These are phyloP conservation scores for Isatis tinctoria DNA, from an alignment of 345 rosid species.

Conservation along the genomic window DNA sequence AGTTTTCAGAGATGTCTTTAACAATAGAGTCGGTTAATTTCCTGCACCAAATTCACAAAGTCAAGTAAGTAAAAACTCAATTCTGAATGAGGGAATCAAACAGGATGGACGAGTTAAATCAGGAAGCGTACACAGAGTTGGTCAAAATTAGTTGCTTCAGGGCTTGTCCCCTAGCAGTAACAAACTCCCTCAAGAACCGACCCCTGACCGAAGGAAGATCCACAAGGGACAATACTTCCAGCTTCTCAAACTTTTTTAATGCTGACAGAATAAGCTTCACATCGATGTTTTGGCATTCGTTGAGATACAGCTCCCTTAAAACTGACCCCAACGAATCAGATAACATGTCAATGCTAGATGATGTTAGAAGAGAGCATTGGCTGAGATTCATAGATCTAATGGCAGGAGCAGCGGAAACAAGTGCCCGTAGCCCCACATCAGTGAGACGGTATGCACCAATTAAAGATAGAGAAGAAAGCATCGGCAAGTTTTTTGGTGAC, in stretches of 20 bases:
- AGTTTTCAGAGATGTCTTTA: slow-evolving; percentile 65
- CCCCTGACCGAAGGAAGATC: slow-evolving; percentile 61
- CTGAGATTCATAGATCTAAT: slow-evolving; percentile 69
- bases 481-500: slow-evolving; percentile 52
- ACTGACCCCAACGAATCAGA: slow-evolving; percentile 55
- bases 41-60: slow-evolving; percentile 42
- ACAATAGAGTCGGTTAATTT: slow-evolving; percentile 71
- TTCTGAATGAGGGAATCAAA: background rate
- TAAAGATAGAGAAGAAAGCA: slow-evolving; percentile 58
- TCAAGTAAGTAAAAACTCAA: background rate
- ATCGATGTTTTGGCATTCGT: slow-evolving; percentile 75
- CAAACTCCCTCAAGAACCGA: slow-evolving; percentile 46
- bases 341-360: slow-evolving; percentile 50
- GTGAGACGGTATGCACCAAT: slow-evolving; percentile 81
- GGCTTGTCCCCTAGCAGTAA: slow-evolving; percentile 42
- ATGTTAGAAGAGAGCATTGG: slow-evolving; percentile 77
- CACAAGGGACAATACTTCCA: slow-evolving; percentile 70
- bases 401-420: slow-evolving; percentile 60
- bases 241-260: slow-evolving; percentile 51
- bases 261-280: slow-evolving; percentile 57
- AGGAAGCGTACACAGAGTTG: slow-evolving; percentile 60
- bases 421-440: slow-evolving; percentile 57
- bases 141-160: slow-evolving; percentile 69
- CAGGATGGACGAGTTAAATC: slow-evolving; percentile 5
- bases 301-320: slow-evolving; percentile 64